Base-by-base conservation (phyloP, 345 rosid genomes). In the Mercurialis annua region DNA sequence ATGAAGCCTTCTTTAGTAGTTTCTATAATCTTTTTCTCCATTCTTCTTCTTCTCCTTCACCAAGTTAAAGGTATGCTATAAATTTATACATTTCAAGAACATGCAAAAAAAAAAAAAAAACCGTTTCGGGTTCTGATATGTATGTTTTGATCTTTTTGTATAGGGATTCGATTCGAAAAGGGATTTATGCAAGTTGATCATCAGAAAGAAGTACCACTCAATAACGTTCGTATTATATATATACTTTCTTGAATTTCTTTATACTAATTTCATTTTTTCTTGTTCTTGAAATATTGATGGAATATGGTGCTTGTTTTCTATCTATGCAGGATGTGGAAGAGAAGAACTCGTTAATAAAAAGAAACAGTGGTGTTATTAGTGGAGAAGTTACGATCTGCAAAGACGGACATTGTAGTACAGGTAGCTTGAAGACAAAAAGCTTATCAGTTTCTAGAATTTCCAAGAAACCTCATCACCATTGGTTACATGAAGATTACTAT, bases 401-500 rank as follows among this genome's bases (percentile, higher is more conserved):
- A 54, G 68, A 53, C 60, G 68, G 43, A 5, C 56, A 73, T 23
- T 73, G 76, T 26, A 33, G 76, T 26, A 33, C 36, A 73, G 58
- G 71, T 67, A 67, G 58, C 29, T 6, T 54, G 63, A 67, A 73
- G 71, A 43, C 61, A 60, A 60, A 26, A n/a, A n/a, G n/a, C n/a
- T n/a, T n/a, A 40, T 40, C 44, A 31, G 58, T 66, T 61, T 29
- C 66, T 44, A 46, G 51, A 67, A 49, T 65, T 18, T 33, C 71
- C 49, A 73, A 43, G 71, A 67, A 67, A 73, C 33, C 76, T 61
- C 76, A 58, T 55, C 73, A 57, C 0, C 72, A 73, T 49, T 62
- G 60, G 62, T 56, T 80, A 50, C 87, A 89, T 23, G 88, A 86
- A 81, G 87, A 89, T 73, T 85, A 86, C 60, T 68, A 63, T 68